Evolutionary conservation across 2,329 filamentous ascomycete species (phyloP).

Genomic region (Penicillium sp.): DNA sequence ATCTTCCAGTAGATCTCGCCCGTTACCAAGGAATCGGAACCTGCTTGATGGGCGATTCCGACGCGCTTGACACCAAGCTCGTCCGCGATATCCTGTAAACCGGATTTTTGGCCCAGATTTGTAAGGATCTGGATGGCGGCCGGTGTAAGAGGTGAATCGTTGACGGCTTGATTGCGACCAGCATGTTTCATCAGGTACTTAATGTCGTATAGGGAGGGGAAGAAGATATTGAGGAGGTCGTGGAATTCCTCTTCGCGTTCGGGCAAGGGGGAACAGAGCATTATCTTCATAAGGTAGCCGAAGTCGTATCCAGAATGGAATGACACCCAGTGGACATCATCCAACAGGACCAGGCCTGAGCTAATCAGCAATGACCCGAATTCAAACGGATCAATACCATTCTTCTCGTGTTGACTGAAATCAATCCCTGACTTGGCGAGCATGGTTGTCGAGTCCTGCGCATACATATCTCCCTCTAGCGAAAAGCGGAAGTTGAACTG

Average conservation of each 20-base stretch:
- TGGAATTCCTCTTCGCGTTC: slow-evolving; percentile 90
- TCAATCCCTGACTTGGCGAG: slow-evolving; percentile 90
- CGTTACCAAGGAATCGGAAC: slow-evolving; percentile 89
- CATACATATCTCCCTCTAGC: slow-evolving; percentile 95
- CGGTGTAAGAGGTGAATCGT: slow-evolving; percentile 63
- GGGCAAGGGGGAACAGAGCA: slow-evolving; percentile 79
- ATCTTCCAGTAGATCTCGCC: slow-evolving; percentile 95
- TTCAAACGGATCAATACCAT: slow-evolving; percentile 85
- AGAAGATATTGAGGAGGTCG: slow-evolving; percentile 85
- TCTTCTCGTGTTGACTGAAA: slow-evolving; percentile 77
- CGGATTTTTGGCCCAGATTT: slow-evolving; percentile 86
- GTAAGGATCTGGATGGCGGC: slow-evolving; percentile 72
- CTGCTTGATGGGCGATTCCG: slow-evolving; percentile 86
- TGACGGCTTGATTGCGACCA: slow-evolving; percentile 67
- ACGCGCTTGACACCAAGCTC: slow-evolving; percentile 87
- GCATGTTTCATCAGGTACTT: slow-evolving; percentile 96
- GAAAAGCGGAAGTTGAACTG: slow-evolving; percentile 99
- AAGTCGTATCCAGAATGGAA: slow-evolving; percentile 99
- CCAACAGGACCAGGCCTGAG: slow-evolving; percentile 83
- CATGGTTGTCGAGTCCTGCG: slow-evolving; percentile 89
- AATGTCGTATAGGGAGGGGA: slow-evolving; percentile 91
- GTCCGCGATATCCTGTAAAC: slow-evolving; percentile 90
- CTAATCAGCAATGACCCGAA: slow-evolving; percentile 90
- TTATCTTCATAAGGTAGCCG: slow-evolving; percentile 91
- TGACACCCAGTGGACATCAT: slow-evolving; percentile 92